Evolutionary conservation across 129 eudicot species (phyloP), one percentile per base, ranked within the genome.

Genomic region (Chrysanthemum makinoi): DNA sequence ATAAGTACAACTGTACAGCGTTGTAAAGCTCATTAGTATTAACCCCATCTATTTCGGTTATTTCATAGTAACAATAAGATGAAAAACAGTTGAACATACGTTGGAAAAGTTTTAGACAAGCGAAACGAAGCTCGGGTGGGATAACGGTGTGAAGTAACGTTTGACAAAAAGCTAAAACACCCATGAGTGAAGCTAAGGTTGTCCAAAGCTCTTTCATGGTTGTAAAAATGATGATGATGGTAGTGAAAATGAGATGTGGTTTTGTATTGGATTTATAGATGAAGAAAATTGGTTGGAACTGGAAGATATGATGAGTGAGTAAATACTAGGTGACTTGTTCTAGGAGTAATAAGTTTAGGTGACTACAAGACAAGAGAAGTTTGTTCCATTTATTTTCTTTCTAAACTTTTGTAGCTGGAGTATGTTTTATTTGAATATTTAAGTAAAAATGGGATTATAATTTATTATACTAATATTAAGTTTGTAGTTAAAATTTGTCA

Each of bases 11-110:
- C 76, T 94, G 98, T 30, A 89, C 96, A 63, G 98, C 92, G 89
- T 87, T 89, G 83, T 94, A 94, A 48, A 94, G 95, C 51, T 94
- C 98, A 69, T 94, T 94, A 49, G 96, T 94, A 87, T 94, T 94
- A 54, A 94, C 98, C 79, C 98, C 98, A 78, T 94, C 98, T 68
- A 89, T 94, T 77, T 94, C 98, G 4, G 96, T 89, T 74, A 94
- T 94, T 84, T 94, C 98, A 80, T 87, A 94, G 78, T 94, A 89
- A 63, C 96, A 89, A 79, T 94, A 89, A 12, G 88, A 51, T 44
- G 96, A 89, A 86, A 81, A 88, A 73, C 84, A 89, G 90, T 75
- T 84, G 80, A 81, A 84, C 70, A 89, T 17, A 12, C 95, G 95
- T 65, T 77, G 77, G 75, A 87, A 54, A 80, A 87, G 65, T 65